phyloP scores from a whole-genome alignment of 1,139 yeast species.

The Blastobotrys petasosporus region DNA sequence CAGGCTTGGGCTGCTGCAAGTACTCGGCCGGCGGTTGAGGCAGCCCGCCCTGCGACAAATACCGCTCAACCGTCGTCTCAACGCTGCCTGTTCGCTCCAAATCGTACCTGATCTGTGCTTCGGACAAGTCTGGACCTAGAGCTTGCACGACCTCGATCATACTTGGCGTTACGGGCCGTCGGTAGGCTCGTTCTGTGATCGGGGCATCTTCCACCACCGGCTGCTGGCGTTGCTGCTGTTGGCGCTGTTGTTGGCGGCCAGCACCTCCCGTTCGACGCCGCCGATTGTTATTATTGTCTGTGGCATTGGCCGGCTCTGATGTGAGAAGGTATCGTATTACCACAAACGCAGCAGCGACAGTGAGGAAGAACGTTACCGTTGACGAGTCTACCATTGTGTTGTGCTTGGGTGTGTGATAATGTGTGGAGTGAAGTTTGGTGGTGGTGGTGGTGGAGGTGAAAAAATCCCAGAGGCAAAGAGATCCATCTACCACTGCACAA shows the following conservation, averaged over 20 bases:
- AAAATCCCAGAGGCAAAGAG: too few relatives aligned
- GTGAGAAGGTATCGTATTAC: slow-evolving; percentile 57
- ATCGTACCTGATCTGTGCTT: slow-evolving; percentile 54
- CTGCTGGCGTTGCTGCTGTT: neutral
- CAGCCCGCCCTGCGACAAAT: slow-evolving; percentile 55
- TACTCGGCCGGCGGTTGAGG: slow-evolving; percentile 45
- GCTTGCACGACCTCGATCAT: slow-evolving; percentile 87
- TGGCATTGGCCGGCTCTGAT: slow-evolving; percentile 37
- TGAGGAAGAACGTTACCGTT: slow-evolving; percentile 36
- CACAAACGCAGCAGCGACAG: slow-evolving; percentile 47
- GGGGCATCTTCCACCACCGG: slow-evolving; percentile 1
- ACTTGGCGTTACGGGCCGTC: slow-evolving; percentile 60
- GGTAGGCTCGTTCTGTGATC: slow-evolving; percentile 10
- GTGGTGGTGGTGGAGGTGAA: neutral
- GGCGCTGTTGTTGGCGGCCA: neutral
- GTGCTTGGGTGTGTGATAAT: neutral
- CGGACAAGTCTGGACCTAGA: slow-evolving; percentile 67
- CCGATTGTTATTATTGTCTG: neutral
- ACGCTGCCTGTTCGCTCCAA: slow-evolving; percentile 69
- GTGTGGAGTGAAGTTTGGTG: neutral
- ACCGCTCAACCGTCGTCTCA: slow-evolving; percentile 69
- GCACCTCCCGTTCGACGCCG: neutral
- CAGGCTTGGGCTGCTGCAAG: neutral
- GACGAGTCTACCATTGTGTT: slow-evolving; percentile 8
- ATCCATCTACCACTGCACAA: too few relatives aligned